Base-by-base conservation (phyloP, 1,139 yeast genomes). In the Geotrichum reessii region DNA sequence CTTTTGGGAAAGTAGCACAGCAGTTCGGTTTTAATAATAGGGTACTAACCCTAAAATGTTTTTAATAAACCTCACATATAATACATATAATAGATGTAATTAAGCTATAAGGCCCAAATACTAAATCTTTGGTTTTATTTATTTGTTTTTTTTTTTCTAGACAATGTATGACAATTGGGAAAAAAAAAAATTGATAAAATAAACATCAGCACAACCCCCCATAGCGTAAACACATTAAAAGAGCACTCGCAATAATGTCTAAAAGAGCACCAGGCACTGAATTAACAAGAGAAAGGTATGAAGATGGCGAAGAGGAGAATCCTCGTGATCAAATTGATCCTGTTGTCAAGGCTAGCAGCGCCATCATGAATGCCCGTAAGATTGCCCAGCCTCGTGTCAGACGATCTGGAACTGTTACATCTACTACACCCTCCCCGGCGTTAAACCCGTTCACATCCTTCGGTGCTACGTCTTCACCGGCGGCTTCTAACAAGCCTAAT, bases 321-420 rank as follows among this genome's bases (percentile, higher is more conserved):
- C n/a, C 40, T 31, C 22, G 48, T 42, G 31, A 50, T 25, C 49
- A 52, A 24, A 52, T 51, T 40, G 52, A 47, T 12, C 37, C 37
- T 5, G 56, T 52, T 7, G 40, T 25, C 28, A 44, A 14, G 5
- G 56, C 59, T 25, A 48, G 46, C 55, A 52, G 25, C 17, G 49
- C 49, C 5, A 44, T 44, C 3, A 9, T 52, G 28, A 48, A 42
- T 17, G 22, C 14, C 19, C 49, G 55, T 7, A 52, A 52, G 21
- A 52, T 52, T 14, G 55, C 55, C 12, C 42, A 52, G 22, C 55
- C 55, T 27, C 55, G 55, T 11, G 50, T 44, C n/a, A n/a, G 55
- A 24, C 42, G 42, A 17, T 12, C 31, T 14, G 53, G 44, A 3
- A 31, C 44, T 17, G 21, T 28, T 6, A 28, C 27, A 40, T 37